phyloP scores from a whole-genome alignment of 495 filamentous ascomycete species.

The Podospora tetraspora region DNA sequence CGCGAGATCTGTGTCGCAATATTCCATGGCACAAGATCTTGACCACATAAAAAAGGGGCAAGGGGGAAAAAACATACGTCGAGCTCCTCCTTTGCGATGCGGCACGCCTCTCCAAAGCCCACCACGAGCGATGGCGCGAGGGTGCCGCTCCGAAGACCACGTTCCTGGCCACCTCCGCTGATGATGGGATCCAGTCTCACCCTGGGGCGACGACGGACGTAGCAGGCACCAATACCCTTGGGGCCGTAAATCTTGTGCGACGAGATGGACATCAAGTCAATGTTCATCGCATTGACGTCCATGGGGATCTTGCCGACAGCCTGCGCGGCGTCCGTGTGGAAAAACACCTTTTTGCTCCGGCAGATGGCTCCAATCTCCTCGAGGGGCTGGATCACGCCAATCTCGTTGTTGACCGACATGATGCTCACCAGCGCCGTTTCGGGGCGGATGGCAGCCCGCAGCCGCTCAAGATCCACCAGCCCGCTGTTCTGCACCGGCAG shows the following conservation, averaged over 20 bases:
- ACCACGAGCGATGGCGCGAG: slow-evolving; percentile 83
- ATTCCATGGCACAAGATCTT: background rate
- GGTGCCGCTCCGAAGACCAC: slow-evolving; percentile 89
- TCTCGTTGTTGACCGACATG: slow-evolving; percentile 99
- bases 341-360: slow-evolving; percentile 87
- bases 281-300: slow-evolving; percentile 93
- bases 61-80: slow-evolving; percentile 54
- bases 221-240: slow-evolving; percentile 95
- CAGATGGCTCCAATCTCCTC: slow-evolving; percentile 92
- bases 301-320: slow-evolving; percentile 96
- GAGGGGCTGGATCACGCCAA: slow-evolving; percentile 93
- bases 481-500: slow-evolving; percentile 83
- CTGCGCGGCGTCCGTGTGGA: slow-evolving; percentile 97
- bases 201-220: slow-evolving; percentile 81
- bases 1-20: background rate
- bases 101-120: slow-evolving; percentile 92
- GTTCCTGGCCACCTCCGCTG: slow-evolving; percentile 90
- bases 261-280: slow-evolving; percentile 98
- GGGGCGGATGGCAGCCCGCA: slow-evolving; percentile 86
- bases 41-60: background rate
- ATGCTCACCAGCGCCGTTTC: slow-evolving; percentile 91
- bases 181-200: slow-evolving; percentile 96
- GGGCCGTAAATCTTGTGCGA: slow-evolving; percentile 98
- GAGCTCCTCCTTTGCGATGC: slow-evolving; percentile 84
- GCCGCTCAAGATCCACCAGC: slow-evolving; percentile 72